Percentiles rank a stretch among this genome's conserved stretches.
These are phyloP conservation scores for Heterobasidion irregulare DNA, from an alignment of 1,284 basidiomycete genomes.

Conservation along the genomic window DNA sequence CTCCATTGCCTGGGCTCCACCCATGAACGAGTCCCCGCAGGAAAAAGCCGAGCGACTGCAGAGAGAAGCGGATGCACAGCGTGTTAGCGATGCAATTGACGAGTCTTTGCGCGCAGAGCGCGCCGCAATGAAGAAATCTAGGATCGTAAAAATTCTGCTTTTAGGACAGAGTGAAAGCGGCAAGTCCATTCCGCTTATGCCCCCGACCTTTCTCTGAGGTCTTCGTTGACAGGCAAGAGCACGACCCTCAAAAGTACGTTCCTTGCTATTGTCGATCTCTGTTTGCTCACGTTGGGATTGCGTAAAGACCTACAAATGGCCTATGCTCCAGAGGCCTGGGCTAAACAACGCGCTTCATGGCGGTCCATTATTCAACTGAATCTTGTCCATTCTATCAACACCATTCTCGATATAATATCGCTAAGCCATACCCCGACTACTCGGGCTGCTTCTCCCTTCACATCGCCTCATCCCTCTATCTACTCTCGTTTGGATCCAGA, in stretches of 20 bases:
- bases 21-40: constrained; percentile 45
- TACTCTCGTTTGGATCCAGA: background rate
- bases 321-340: constrained; percentile 40
- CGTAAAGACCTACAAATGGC: constrained; percentile 27
- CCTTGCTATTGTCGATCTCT: constrained; percentile 16
- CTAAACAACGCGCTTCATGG: constrained; percentile 50
- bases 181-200: too few species aligned
- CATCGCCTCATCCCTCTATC: background rate
- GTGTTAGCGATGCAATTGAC: constrained; percentile 59
- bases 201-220: too few species aligned
- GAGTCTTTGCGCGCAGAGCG: constrained; percentile 51
- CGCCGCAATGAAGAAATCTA: constrained; percentile 38
- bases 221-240: constrained; percentile 36
- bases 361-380: constrained; percentile 56
- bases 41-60: constrained; percentile 42
- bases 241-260: constrained; percentile 54
- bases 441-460: background rate
- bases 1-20: constrained; percentile 45
- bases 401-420: constrained; percentile 41
- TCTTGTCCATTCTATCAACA: constrained; percentile 48
- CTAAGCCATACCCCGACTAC: constrained; percentile 15
- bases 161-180: constrained; percentile 34
- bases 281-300: background rate
- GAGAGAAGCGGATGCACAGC: constrained; percentile 51
- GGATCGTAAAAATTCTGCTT: constrained; percentile 51